Evolutionary conservation across 352 stramenopile species (phyloP), one percentile per base, ranked within the genome.

Genomic region (Phytophthora sojae): DNA sequence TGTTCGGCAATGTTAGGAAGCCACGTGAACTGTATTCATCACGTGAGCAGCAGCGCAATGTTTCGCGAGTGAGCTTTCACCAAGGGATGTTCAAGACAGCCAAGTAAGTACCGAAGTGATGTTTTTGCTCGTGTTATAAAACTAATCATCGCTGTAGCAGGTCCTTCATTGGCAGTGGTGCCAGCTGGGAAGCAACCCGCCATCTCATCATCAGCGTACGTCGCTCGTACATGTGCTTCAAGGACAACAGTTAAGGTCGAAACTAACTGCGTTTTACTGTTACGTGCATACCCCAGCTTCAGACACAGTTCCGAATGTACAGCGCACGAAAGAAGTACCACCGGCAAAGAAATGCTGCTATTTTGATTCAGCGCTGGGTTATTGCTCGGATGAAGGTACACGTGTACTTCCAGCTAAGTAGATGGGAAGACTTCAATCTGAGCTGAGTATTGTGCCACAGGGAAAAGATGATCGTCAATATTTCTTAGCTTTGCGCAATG

Each of bases 251-350:
- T 29, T 17, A 32, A n/a, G 21, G 12, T 11, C 39, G 15, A 53
- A 26, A 47, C 45, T 70, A 60, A 71, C 26, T 56, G 11, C 8
- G 8, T 45, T 19, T 19, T 62, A 32, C 29, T 42, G 17, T 15
- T 11, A 23, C 26, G 37, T 63, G 6, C 52, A 69, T n/a, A 60
- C 6, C 51, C 19, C 63, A 95, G 88, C 64, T 95, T 9, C 86
- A 95, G 79, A 88, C 76, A 3, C 82, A 89, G 23, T 94, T 88
- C 37, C 83, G 88, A 30, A 90, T 90, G 86, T 92, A 90, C 42
- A 83, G 73, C 23, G 75, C 75, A 23, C 71, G 85, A 19, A 90
- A 92, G 63, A 67, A 71, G 21, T 95, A 82, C 51, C 57, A 77
- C 44, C 56, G 44, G 0, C 70, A 78, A 63, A 75, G 69, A 15